phyloP scores from a whole-genome alignment of 257 asterid species.

The Solanum sejunctum region DNA sequence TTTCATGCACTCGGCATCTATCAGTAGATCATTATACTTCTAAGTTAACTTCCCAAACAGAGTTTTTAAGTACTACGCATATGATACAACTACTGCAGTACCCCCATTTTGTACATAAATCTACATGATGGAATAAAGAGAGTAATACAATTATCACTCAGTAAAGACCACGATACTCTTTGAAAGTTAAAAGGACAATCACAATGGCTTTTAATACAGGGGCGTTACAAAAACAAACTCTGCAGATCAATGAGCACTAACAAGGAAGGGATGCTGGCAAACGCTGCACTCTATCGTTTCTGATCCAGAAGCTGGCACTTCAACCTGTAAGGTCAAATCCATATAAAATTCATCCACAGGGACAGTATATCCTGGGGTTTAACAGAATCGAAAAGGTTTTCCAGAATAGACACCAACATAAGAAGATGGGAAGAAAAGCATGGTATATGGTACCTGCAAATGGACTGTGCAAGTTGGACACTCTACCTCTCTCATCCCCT shows the following conservation, averaged over 20 bases:
- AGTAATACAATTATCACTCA: neutral
- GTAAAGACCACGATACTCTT: neutral
- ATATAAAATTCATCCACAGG: neutral
- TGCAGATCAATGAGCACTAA: constrained; percentile 25
- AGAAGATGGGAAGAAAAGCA: neutral
- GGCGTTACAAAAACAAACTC: neutral
- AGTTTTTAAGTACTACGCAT: neutral
- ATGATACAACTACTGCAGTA: neutral
- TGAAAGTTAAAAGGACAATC: neutral
- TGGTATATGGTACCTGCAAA: constrained; percentile 36
- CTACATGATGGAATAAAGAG: neutral
- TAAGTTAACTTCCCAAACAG: neutral
- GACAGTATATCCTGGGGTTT: neutral
- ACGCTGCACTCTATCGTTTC: constrained; percentile 55
- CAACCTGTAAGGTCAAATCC: neutral
- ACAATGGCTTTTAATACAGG: neutral
- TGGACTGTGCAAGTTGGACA: constrained; percentile 93
- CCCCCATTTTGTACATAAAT: neutral
- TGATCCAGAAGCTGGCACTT: constrained; percentile 8
- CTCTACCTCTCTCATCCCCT: constrained; percentile 67
- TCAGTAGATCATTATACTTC: neutral
- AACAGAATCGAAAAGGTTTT: neutral
- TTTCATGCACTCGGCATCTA: neutral
- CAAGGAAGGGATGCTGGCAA: constrained; percentile 61
- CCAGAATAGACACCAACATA: neutral